phyloP scores from a whole-genome alignment of 1,284 basidiomycete species.

The Sporisorium exsertum region DNA sequence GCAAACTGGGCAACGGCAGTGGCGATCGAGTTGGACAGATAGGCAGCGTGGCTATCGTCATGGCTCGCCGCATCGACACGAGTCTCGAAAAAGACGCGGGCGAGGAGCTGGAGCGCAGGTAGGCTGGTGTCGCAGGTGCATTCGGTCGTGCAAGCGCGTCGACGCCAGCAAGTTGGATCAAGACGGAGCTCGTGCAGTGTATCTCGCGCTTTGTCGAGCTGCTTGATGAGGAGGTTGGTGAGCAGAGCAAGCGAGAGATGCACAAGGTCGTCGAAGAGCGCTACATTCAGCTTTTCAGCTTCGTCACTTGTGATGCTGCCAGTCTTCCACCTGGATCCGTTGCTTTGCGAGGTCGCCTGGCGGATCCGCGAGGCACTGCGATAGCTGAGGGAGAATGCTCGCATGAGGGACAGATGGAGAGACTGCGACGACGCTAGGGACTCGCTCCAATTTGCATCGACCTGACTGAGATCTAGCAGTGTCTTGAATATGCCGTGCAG shows the following conservation, averaged over 20 bases:
- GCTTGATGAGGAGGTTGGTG: conserved; percentile 48
- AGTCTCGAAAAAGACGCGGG: conserved; percentile 38
- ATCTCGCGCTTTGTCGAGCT: conserved; percentile 34
- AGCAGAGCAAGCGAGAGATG: conserved; percentile 48
- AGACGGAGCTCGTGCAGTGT: conserved; percentile 19
- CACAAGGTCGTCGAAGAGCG: conserved; percentile 37
- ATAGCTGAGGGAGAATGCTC: conserved; percentile 33
- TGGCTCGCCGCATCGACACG: conserved; percentile 19
- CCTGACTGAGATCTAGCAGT: conserved; percentile 45
- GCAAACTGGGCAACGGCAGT: conserved; percentile 49
- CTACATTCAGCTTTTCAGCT: conserved; percentile 5
- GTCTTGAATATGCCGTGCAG: conserved; percentile 41
- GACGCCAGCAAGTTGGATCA: conserved; percentile 20
- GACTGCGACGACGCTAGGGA: conserved; percentile 25
- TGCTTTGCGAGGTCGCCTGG: neutral
- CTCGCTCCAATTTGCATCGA: conserved; percentile 48
- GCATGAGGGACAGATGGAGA: conserved; percentile 22
- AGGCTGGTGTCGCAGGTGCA: conserved; percentile 22
- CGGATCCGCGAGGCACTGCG: conserved; percentile 16
- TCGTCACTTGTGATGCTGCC: neutral
- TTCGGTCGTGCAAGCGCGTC: conserved; percentile 11
- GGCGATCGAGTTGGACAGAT: conserved; percentile 51
- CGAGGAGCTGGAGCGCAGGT: conserved; percentile 21
- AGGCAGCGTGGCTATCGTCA: conserved; percentile 41
- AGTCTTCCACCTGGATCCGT: neutral